Evolutionary conservation across 2,329 filamentous ascomycete genomes (phyloP).

Genomic region (Aspergillus carbonarius): DNA sequence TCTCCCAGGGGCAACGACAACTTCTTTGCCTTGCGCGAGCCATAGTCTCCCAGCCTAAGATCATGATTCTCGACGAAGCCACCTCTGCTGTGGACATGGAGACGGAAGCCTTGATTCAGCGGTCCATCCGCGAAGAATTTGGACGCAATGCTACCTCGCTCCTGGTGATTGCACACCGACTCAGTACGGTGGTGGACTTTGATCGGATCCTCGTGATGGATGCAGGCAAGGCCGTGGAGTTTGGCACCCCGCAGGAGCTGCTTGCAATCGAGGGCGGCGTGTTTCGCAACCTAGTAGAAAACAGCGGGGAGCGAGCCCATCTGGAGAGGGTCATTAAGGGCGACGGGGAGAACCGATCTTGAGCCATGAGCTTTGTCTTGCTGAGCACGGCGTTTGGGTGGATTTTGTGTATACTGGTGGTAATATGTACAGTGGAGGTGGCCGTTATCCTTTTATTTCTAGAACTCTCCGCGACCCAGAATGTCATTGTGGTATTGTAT

Average conservation of each 20-base stretch:
- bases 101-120: constrained; percentile 72
- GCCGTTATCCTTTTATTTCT: no score
- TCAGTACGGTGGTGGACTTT: constrained; percentile 69
- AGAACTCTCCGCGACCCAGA: no score
- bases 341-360: background rate
- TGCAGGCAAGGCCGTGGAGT: constrained; percentile 67
- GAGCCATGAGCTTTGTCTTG: background rate
- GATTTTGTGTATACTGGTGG: background rate
- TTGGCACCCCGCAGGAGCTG: constrained; percentile 62
- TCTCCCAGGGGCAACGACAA: constrained; percentile 32
- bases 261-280: constrained; percentile 53
- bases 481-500: no score
- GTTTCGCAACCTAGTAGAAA: constrained; percentile 58
- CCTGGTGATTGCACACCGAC: constrained; percentile 58
- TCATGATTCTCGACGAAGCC: constrained; percentile 79
- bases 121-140: constrained; percentile 70
- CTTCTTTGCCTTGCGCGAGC: constrained; percentile 29
- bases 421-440: background rate
- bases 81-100: constrained; percentile 77
- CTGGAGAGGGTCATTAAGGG: constrained; percentile 22
- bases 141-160: constrained; percentile 58
- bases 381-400: background rate
- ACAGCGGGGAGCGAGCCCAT: constrained; percentile 28
- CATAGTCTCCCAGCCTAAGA: constrained; percentile 69
- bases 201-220: constrained; percentile 71